Evolutionary conservation across 2,329 filamentous ascomycete species (phyloP).

Genomic region (Diaporthe vaccinii): DNA sequence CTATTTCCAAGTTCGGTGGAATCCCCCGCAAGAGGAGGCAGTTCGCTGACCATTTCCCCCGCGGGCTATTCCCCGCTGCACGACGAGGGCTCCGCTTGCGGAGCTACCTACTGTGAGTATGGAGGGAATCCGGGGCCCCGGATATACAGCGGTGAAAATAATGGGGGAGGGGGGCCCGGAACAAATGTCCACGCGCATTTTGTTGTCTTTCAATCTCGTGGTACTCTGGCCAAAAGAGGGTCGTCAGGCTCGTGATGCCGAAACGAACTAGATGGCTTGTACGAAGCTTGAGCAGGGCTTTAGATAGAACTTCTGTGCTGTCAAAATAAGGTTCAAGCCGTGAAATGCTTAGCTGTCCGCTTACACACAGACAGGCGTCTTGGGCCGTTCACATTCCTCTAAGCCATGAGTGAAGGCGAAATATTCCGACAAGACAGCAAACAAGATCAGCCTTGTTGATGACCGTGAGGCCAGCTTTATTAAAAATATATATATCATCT

Average conservation of each 20-base stretch:
- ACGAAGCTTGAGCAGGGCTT: background rate
- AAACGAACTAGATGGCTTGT: background rate
- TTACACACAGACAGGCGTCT: constrained; percentile 4
- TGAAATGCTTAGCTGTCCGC: background rate
- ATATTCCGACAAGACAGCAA: background rate
- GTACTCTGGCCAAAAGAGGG: background rate
- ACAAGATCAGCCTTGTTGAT: background rate
- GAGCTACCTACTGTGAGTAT: background rate
- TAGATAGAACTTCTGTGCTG: background rate
- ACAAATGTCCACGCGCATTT: background rate
- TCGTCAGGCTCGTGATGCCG: too few relatives aligned
- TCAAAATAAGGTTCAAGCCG: constrained; percentile 17
- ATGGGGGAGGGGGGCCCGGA: background rate
- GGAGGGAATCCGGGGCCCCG: constrained; percentile 23
- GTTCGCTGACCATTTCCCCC: constrained; percentile 26
- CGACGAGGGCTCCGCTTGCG: constrained; percentile 10
- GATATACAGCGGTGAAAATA: background rate
- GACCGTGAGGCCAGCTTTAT: background rate
- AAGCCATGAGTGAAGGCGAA: background rate
- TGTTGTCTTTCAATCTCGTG: background rate
- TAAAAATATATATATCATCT: background rate
- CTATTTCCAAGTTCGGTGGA: background rate
- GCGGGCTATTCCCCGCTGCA: constrained; percentile 19
- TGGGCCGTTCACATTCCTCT: background rate
- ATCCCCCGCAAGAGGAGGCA: background rate